Evolutionary conservation across 345 rosid genomes (phyloP), one percentile per base, ranked within the genome.

Genomic region (Nephelium lappaceum): DNA sequence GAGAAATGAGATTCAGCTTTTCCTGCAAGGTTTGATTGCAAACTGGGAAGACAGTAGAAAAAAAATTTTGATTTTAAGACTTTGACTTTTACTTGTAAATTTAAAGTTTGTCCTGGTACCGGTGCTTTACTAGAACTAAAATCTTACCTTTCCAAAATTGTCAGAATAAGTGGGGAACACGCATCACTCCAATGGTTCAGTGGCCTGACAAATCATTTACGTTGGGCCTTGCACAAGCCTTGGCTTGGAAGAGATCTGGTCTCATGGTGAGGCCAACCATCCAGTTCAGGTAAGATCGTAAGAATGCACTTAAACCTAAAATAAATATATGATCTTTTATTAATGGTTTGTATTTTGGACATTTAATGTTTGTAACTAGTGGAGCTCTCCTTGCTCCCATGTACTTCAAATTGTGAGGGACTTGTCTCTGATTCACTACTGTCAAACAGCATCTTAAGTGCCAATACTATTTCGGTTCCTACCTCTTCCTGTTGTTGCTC

Each of bases 1-100:
- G 99, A 12, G 99, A 93, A 86, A 95, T 95, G 99, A 90, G 93
- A 82, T 89, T 87, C 78, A 95, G 99, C 87, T 95, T 84, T 84
- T 92, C 98, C 69, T 85, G 84, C 81, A 95, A 93, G 97, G 99
- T 95, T 49, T 78, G 74, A 73, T 69, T 27, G 16, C n/a, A 65
- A 57, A 73, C 19, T 69, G 10, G 49, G 43, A 64, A 36, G 69
- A n/a, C 1, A 15, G 11, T 51, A 41, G 24, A 36, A 43, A 39
- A 55, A 6, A 60, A 6, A 55, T 47, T 63, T 55, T 31, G 19
- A 45, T 24, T 71, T 47, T 23, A 27, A 11, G 53, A 67, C 9
- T 68, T 68, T 19, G 57, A 75, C 41, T 75, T 80, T 5, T 19
- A 42, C 51, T 49, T 66, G 12, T 31, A 64, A 19, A 39, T 57